Conservation (phyloP, 2,329 filamentous ascomycete species). For the Pestalotiopsis sp. region DNA sequence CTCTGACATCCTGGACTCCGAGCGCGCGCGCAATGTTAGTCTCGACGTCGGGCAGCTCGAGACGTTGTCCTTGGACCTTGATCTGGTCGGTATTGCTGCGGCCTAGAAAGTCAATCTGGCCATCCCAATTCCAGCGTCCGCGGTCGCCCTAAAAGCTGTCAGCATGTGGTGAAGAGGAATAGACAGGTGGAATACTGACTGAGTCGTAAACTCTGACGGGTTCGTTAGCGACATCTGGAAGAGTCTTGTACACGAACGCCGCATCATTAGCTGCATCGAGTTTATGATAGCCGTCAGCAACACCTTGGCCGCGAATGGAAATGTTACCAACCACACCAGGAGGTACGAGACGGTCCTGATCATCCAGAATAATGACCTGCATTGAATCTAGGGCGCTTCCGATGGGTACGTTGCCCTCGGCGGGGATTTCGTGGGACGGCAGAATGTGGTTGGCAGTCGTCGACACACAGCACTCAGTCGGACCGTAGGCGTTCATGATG, state of each 20-base stretch:
- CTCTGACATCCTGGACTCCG: background rate
- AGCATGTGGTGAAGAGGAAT: background rate
- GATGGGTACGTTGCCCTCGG: background rate
- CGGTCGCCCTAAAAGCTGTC: background rate
- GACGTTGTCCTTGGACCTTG: background rate
- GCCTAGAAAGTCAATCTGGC: background rate
- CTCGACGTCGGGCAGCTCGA: background rate
- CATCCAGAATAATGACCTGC: background rate
- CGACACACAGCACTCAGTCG: background rate
- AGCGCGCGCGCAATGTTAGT: background rate
- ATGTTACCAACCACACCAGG: background rate
- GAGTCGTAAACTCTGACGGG: background rate
- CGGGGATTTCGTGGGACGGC: background rate
- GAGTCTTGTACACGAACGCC: background rate
- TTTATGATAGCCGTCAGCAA: background rate
- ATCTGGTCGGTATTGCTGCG: background rate
- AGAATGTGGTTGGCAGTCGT: background rate
- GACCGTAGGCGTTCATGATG: background rate
- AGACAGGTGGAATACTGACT: background rate
- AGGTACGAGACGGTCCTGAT: background rate
- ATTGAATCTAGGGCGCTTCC: background rate
- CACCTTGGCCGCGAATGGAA: background rate
- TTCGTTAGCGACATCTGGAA: background rate
- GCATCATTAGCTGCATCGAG: background rate
- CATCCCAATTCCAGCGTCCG: background rate